Conservation (phyloP, 2,329 filamentous ascomycete genomes). For the Davidsoniella australis region DNA sequence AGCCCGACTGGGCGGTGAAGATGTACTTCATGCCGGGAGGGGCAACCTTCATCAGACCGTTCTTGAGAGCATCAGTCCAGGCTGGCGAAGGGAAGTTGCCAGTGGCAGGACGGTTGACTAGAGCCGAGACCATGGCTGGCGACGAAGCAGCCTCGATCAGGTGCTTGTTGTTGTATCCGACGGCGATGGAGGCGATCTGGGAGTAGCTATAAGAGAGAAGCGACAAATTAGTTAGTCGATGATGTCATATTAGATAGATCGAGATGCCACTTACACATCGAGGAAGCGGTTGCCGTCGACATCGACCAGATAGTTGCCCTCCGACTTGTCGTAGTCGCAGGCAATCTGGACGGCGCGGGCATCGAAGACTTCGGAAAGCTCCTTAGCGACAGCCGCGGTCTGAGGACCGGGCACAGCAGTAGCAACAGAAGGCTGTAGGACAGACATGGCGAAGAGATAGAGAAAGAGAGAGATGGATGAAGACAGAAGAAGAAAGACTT, state of each 20-base stretch:
- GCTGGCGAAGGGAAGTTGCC: slow-evolving; percentile 81
- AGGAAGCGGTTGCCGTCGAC: slow-evolving; percentile 32
- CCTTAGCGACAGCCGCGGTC: slow-evolving; percentile 23
- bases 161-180: slow-evolving; percentile 80
- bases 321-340: slow-evolving; percentile 34
- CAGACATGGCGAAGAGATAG: slow-evolving; percentile 9
- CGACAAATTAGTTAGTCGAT: not conserved
- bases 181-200: slow-evolving; percentile 81
- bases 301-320: slow-evolving; percentile 35
- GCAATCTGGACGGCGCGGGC: slow-evolving; percentile 35
- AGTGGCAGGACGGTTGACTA: slow-evolving; percentile 79
- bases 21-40: slow-evolving; percentile 75
- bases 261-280: slow-evolving; percentile 25
- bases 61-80: slow-evolving; percentile 65
- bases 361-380: slow-evolving; percentile 33
- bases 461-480: slow-evolving; percentile 5
- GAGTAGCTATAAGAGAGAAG: slow-evolving; percentile 42
- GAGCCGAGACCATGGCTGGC: slow-evolving; percentile 59
- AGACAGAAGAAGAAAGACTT: not conserved
- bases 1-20: slow-evolving; percentile 78
- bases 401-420: slow-evolving; percentile 25
- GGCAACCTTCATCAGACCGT: slow-evolving; percentile 65
- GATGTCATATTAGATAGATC: not conserved
- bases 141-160: slow-evolving; percentile 54
- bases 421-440: slow-evolving; percentile 19